These are phyloP conservation scores for Tylopilus rubrobrunneus DNA, from an alignment of 768 basidiomycete genomes.

Conservation along the genomic window DNA sequence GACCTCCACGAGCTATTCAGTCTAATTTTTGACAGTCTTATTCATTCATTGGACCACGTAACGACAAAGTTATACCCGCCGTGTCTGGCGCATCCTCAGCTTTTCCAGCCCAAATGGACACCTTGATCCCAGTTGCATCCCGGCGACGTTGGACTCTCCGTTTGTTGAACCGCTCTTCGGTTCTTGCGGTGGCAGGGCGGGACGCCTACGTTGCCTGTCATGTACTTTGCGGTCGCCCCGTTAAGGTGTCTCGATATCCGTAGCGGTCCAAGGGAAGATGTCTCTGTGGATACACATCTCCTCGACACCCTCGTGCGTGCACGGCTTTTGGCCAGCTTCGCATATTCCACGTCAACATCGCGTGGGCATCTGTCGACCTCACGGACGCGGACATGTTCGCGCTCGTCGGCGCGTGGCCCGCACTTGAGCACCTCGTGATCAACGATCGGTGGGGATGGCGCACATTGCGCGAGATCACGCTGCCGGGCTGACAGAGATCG, in stretches of 20 bases:
- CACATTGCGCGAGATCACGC: too few species aligned
- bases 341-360: constrained; percentile 1
- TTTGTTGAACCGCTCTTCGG: constrained; percentile 1
- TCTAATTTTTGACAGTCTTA: neutral
- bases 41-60: neutral
- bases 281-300: neutral
- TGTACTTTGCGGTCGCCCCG: neutral
- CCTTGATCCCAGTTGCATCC: neutral
- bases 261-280: neutral
- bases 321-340: neutral
- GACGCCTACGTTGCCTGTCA: neutral
- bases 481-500: too few species aligned
- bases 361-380: constrained; percentile 1
- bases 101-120: neutral
- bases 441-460: constrained; percentile 12
- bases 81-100: neutral
- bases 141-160: neutral
- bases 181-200: constrained; percentile 6
- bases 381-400: neutral
- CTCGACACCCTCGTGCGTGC: too few species aligned
- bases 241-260: constrained; percentile 1
- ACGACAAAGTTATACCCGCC: neutral
- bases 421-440: constrained; percentile 1
- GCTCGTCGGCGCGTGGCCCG: constrained; percentile 9
- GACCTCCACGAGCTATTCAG: neutral